Conservation (phyloP, 805 yeast species). For the Naumovozyma dairenensis region DNA sequence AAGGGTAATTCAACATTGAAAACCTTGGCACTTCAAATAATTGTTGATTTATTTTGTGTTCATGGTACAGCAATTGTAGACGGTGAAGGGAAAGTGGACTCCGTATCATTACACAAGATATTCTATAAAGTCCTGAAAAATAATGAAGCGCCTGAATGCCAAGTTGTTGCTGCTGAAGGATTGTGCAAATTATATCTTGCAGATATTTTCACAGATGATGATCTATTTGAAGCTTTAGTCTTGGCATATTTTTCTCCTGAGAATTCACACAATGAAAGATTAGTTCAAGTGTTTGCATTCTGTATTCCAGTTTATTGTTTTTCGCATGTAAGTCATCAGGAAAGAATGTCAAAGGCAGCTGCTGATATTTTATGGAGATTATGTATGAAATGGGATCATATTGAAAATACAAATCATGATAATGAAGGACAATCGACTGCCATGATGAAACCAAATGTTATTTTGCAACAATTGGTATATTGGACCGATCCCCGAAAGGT, state of each 20-base stretch:
- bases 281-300: constrained; percentile 73
- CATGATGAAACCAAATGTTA: constrained; percentile 37
- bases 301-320: constrained; percentile 83
- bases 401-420: constrained; percentile 28
- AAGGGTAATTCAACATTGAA: constrained; percentile 56
- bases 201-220: constrained; percentile 62
- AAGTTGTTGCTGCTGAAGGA: constrained; percentile 78
- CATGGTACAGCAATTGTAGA: constrained; percentile 67
- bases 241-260: constrained; percentile 67
- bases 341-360: constrained; percentile 49
- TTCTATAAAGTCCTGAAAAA: constrained; percentile 57
- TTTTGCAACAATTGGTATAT: constrained; percentile 61
- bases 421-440: constrained; percentile 15
- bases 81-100: constrained; percentile 52
- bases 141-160: constrained; percentile 51
- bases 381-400: constrained; percentile 35
- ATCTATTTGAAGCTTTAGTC: constrained; percentile 59
- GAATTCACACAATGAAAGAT: constrained; percentile 49
- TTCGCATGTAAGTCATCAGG: constrained; percentile 65
- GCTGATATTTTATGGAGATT: constrained; percentile 57
- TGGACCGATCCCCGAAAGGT: constrained; percentile 79
- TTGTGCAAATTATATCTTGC: constrained; percentile 73
- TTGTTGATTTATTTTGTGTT: constrained; percentile 68
- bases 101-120: constrained; percentile 55
- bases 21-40: constrained; percentile 53